Conservation (phyloP, 306 rosid species). For the Rosa persica region DNA sequence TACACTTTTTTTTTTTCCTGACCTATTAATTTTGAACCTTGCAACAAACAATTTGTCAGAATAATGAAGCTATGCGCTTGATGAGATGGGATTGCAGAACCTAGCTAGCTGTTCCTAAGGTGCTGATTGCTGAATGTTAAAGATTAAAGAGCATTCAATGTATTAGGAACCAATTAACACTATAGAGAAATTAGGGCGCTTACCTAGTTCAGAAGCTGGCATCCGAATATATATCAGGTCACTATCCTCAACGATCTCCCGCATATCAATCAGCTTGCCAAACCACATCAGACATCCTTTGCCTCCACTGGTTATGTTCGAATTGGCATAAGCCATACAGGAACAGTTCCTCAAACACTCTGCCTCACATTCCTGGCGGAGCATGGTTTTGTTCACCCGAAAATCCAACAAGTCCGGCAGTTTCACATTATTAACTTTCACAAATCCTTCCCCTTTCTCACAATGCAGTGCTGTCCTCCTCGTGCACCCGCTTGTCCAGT, state of each 20-base stretch:
- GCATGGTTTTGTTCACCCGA: conserved; percentile 24
- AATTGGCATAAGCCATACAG: conserved; percentile 41
- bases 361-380: conserved; percentile 25
- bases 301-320: conserved; percentile 25
- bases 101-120: background rate
- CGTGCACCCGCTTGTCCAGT: conserved; percentile 36
- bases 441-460: conserved; percentile 24
- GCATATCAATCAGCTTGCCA: conserved; percentile 35
- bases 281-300: conserved; percentile 46
- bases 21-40: background rate
- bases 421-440: conserved; percentile 25
- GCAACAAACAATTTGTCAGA: background rate
- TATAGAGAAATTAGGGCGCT: background rate
- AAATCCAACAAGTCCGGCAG: conserved; percentile 34
- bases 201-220: conserved; percentile 37
- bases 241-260: conserved; percentile 3
- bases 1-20: background rate
- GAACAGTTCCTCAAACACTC: conserved; percentile 40
- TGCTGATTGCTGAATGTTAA: background rate
- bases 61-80: background rate
- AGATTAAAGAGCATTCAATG: background rate
- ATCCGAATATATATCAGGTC: conserved; percentile 32
- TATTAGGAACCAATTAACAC: background rate
- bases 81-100: background rate
- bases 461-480: conserved; percentile 27